Evolutionary conservation across 1,284 basidiomycete species (phyloP), one percentile per base, ranked within the genome.

Genomic region (Sporisorium exsertum): DNA sequence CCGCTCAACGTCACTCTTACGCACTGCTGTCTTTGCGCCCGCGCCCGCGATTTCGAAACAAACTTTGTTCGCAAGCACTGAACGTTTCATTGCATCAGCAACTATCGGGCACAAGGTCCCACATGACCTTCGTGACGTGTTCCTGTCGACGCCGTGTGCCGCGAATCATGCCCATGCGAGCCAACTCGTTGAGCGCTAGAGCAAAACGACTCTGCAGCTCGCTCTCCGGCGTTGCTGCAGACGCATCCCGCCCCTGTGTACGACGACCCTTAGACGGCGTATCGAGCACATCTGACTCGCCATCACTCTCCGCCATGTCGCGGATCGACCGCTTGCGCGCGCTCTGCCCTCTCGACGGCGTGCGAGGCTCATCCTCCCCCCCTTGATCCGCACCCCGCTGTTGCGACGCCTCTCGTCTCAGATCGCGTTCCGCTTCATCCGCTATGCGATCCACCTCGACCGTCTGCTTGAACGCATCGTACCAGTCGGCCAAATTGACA

Each of bases 401-500:
- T 20, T 40, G 20, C 18, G 42, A 27, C 2, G 24, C 43, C 6
- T 64, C 52, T 10, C 35, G 26, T 1, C 20, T 12, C 7, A 63
- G 18, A 50, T 61, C 57, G 37, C 52, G 24, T 15, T 57, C 53
- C 3, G 54, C 58, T 20, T 37, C 18, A 9, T 64, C 32, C 2
- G 61, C 13, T 3, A 37, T 46, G 24, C 51, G 49, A 43, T 73
- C 65, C 45, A 55, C 35, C 29, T 78, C 70, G 13, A 82, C 57
- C 20, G 60, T 67, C 57, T 81, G 74, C 53, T 68, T 62, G 64
- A 83, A 84, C 1, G 81, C 81, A 18, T 80, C 77, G 55, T 59
- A 82, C 83, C 83, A 84, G 53, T 84, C 82, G 2, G 79, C 79
- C 6, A 84, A 59, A 32, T 83, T 84, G 58, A 84, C 78, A 64